Base-by-base conservation (phyloP, 208 protist genomes). In the Crithidia expoeki region DNA sequence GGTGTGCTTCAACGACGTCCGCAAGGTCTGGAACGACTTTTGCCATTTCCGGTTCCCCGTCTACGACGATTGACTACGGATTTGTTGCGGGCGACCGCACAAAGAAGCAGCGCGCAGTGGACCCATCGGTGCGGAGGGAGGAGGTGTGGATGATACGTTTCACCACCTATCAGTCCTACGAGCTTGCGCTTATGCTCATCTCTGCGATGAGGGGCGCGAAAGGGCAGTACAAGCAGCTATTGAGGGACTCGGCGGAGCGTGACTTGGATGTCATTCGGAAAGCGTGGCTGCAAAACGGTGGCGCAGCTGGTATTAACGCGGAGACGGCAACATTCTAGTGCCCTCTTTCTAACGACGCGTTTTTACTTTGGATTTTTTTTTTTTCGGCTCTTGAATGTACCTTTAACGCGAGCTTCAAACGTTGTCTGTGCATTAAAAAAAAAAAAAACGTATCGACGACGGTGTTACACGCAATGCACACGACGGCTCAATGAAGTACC, bases 91-190 rank as follows among this genome's bases (percentile, higher is more conserved):
- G 58, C 0, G 25, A 64, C 19, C 2, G 27, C 25, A 38, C 23
- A 4, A 64, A 64, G 42, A 23, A 52, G 27, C 58, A 21, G 16
- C 58, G 58, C 12, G 1, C 23, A 1, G 36, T 52, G 0, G 40
- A 52, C 4, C 28, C 1, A 11, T 5, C 5, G 25, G 2, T 23
- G 11, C 6, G 11, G 16, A 0, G 4, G 14, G 12, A 10, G 1
- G 58, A 64, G 42, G 58, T 52, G 23, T 64, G 58, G 58, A 64
- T 64, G 58, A 19, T 64, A 7, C 58, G 40, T 42, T 64, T 64
- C 23, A 64, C 58, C 23, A 38, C 58, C 10, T 52, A 51, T 19
- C 58, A 51, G 40, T 30, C 58, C 23, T 64, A 64, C 58, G 58
- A 51, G 27, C 27, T 64, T 14, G 36, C 42, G 5, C 58, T 64